phyloP scores from a whole-genome alignment of 768 basidiomycete species.

The Amanita phalloides region DNA sequence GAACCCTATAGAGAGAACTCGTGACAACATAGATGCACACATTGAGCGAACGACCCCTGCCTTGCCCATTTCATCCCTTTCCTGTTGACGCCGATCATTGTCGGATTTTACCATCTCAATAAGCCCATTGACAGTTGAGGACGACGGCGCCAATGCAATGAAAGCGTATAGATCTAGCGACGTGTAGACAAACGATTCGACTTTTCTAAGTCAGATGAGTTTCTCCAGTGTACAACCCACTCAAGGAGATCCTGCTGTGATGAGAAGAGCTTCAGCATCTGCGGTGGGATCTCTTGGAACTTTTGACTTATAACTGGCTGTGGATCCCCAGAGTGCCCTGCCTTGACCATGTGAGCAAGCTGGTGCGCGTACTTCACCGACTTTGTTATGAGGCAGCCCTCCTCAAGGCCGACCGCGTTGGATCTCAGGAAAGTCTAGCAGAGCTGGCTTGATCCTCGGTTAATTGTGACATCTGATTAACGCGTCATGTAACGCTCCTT shows the following conservation, averaged over 20 bases:
- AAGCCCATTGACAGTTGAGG: slow-evolving; percentile 10
- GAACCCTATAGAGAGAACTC: not conserved
- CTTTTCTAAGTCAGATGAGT: slow-evolving; percentile 10
- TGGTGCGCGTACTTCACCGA: slow-evolving; percentile 13
- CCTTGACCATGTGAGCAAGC: slow-evolving; percentile 9
- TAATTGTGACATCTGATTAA: no score
- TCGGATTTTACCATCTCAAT: slow-evolving; percentile 12
- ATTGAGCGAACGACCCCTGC: slow-evolving; percentile 5
- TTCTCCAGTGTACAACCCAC: not conserved
- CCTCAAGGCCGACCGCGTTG: slow-evolving; percentile 6
- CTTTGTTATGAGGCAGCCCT: slow-evolving; percentile 14
- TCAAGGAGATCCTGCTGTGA: slow-evolving; percentile 9
- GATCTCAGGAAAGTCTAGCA: no score
- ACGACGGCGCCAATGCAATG: slow-evolving; percentile 11
- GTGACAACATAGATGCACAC: slow-evolving; percentile 7
- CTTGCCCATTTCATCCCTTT: slow-evolving; percentile 8
- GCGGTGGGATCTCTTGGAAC: slow-evolving; percentile 3
- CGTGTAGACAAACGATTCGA: slow-evolving; percentile 10
- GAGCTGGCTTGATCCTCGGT: no score
- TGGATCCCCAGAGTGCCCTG: slow-evolving; percentile 8
- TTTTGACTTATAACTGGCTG: slow-evolving; percentile 7
- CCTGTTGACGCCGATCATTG: slow-evolving; percentile 10
- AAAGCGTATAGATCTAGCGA: slow-evolving; percentile 12
- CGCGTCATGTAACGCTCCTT: no score
- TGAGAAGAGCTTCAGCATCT: slow-evolving; percentile 5